Evolutionary conservation across 73 alveolate genomes (phyloP).

Genomic region (Tetrahymena elliotti): DNA sequence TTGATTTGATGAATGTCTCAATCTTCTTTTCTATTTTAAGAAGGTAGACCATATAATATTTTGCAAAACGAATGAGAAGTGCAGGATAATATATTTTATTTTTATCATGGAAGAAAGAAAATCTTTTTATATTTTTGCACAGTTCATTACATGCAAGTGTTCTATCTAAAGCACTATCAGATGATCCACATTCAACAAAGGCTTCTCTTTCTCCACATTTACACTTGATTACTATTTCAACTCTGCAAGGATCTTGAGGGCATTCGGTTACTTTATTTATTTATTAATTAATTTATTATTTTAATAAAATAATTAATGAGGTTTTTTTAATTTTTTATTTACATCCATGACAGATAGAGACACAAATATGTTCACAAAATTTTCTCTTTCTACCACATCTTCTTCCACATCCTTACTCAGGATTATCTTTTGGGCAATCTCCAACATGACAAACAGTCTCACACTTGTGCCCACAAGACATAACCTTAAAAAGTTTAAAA

Average conservation of each 20-base stretch:
- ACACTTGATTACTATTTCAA: constrained; percentile 56
- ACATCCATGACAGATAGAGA: background rate
- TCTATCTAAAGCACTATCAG: constrained; percentile 34
- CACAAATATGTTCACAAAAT: background rate
- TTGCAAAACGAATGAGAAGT: constrained; percentile 17
- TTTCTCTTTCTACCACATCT: background rate
- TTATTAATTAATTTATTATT: too few species aligned
- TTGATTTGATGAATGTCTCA: constrained; percentile 1
- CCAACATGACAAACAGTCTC: constrained; percentile 59
- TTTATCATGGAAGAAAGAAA: constrained; percentile 34
- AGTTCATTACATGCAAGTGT: constrained; percentile 14
- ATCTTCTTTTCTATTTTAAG: constrained; percentile 14
- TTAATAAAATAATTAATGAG: too few species aligned
- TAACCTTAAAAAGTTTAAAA: background rate
- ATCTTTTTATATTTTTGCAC: constrained; percentile 24
- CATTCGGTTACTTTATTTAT: constrained; percentile 11
- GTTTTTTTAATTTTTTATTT: background rate
- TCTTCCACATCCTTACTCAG: background rate
- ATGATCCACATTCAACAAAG: constrained; percentile 37
- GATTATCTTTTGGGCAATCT: background rate
- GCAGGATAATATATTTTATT: constrained; percentile 38
- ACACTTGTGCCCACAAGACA: constrained; percentile 62
- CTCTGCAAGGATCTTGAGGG: constrained; percentile 62
- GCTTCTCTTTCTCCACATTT: constrained; percentile 56
- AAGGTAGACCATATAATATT: constrained; percentile 9